Percentiles rank a stretch among this genome's conserved stretches.
These are phyloP conservation scores for Xerocomellus intermedius DNA, from an alignment of 768 basidiomycete genomes.

Conservation along the genomic window DNA sequence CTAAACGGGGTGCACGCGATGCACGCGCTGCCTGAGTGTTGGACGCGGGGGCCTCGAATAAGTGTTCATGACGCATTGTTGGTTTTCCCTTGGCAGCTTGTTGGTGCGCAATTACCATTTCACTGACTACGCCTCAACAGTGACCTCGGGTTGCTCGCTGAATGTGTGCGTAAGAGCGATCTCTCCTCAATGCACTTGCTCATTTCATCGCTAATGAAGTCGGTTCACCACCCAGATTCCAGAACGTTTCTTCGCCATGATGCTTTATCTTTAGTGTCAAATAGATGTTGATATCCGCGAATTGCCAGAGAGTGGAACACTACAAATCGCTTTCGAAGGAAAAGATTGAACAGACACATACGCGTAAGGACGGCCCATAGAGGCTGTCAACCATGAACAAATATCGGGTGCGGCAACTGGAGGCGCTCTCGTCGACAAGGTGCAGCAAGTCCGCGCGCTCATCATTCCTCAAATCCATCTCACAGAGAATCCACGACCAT, in stretches of 20 bases:
- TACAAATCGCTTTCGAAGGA: not conserved
- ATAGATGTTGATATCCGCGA: not conserved
- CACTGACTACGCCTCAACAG: not conserved
- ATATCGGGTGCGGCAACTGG: not conserved
- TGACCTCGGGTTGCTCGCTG: not conserved
- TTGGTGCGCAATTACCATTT: not conserved
- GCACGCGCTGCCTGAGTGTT: not conserved
- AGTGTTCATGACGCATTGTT: not conserved
- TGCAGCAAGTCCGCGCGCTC: not conserved
- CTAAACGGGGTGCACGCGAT: constrained; percentile 8
- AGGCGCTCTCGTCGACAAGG: too few species aligned
- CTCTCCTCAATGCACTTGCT: not conserved
- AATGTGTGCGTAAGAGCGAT: not conserved
- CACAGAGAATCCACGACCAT: constrained; percentile 23
- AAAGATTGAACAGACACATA: not conserved
- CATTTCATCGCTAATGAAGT: not conserved
- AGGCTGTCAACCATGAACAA: not conserved
- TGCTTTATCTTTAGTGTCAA: not conserved
- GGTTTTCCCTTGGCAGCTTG: not conserved
- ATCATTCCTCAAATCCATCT: not conserved
- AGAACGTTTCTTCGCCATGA: too few species aligned
- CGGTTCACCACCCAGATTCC: too few species aligned
- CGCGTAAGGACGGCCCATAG: not conserved
- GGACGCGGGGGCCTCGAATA: not conserved
- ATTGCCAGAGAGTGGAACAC: not conserved